These are phyloP conservation scores for Fusarium sterilihyphosum DNA, from an alignment of 2,329 filamentous ascomycete species.

Conservation along the genomic window DNA sequence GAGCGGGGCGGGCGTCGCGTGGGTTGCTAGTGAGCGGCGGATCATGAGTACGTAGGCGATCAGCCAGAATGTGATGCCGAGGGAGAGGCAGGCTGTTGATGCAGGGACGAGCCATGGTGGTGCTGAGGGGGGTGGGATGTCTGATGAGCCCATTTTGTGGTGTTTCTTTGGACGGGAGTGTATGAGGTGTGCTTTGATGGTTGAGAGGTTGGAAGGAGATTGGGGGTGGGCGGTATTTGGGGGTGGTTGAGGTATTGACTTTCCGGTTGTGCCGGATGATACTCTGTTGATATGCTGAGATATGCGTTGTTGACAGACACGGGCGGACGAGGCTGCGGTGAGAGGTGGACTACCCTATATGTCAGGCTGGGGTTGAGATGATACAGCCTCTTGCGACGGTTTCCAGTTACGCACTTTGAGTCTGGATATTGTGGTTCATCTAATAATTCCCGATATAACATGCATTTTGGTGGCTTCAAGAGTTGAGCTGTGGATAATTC, in stretches of 20 bases:
- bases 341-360: conserved; percentile 5
- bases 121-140: conserved; percentile 50
- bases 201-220: background rate
- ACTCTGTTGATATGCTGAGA: background rate
- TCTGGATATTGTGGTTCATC: rapidly evolving
- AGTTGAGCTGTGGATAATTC: background rate
- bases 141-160: conserved; percentile 51
- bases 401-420: too few relatives aligned
- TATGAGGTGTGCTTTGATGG: background rate
- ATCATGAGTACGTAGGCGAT: conserved; percentile 59
- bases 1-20: conserved; percentile 61
- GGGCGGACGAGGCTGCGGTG: background rate
- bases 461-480: background rate
- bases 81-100: conserved; percentile 48
- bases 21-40: conserved; percentile 55
- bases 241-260: background rate
- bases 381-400: background rate
- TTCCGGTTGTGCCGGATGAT: background rate
- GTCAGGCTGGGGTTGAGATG: too few relatives aligned
- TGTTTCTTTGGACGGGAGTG: background rate
- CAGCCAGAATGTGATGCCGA: conserved; percentile 54
- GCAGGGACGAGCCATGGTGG: conserved; percentile 52
- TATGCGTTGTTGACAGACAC: background rate
- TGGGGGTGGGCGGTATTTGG: background rate
- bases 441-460: rapidly evolving